phyloP scores from a whole-genome alignment of 2,329 filamentous ascomycete genomes.

The Neophaeococcomyces mojaviensis region DNA sequence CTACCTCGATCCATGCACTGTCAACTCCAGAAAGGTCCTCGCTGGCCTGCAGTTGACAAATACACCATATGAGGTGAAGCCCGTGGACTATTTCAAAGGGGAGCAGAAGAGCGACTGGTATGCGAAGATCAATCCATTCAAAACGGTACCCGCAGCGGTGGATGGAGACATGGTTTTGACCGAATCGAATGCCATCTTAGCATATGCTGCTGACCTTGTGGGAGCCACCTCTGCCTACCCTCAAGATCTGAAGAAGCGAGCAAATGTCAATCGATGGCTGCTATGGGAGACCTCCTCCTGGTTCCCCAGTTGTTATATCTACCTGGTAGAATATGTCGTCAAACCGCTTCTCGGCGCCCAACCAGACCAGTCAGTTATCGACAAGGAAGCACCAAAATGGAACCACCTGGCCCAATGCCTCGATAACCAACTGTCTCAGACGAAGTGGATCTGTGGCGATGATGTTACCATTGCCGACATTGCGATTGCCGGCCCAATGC shows the following conservation, averaged over 20 bases:
- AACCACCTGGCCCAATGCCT: conserved; percentile 32
- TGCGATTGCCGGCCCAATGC: conserved; percentile 34
- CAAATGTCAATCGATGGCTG: conserved; percentile 35
- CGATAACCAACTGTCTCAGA: conserved; percentile 30
- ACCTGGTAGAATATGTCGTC: conserved; percentile 35
- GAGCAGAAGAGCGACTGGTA: conserved; percentile 31
- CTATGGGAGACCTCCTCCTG: conserved; percentile 37
- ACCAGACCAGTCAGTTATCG: conserved; percentile 31
- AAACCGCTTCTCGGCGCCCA: conserved; percentile 32
- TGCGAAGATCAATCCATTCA: conserved; percentile 24
- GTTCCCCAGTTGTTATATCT: conserved; percentile 36
- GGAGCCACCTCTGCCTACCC: conserved; percentile 30
- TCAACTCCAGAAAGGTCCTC: conserved; percentile 37
- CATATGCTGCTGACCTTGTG: conserved; percentile 33
- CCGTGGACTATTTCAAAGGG: conserved; percentile 34
- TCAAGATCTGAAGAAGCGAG: conserved; percentile 33
- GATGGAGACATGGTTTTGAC: conserved; percentile 35
- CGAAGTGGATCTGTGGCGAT: conserved; percentile 32
- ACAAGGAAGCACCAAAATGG: conserved; percentile 29
- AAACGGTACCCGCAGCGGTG: conserved; percentile 33
- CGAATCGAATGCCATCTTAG: conserved; percentile 37
- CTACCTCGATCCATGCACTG: conserved; percentile 35
- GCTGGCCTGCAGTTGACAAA: conserved; percentile 33
- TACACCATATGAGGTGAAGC: conserved; percentile 30
- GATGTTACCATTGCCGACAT: conserved; percentile 37